Conservation (phyloP, 192 early-diverging fungal species). For the Helicostylum pulchrum region DNA sequence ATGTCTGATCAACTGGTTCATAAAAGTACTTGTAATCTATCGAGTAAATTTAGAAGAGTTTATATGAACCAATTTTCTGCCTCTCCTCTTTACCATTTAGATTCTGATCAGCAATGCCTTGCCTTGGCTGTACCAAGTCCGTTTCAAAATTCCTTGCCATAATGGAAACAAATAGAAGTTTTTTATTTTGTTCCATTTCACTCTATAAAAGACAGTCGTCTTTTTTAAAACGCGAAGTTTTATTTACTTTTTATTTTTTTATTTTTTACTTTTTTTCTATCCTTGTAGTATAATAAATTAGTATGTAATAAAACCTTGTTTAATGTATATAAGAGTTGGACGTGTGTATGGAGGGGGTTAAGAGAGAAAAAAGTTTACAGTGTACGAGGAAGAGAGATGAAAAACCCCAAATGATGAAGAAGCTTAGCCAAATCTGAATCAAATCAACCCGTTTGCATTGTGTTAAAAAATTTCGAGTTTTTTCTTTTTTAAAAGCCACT, state of each 20-base stretch:
- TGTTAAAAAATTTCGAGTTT: not conserved
- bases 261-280: slow-evolving; percentile 5
- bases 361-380: no score
- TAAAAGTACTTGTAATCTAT: slow-evolving; percentile 32
- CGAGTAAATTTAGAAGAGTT: slow-evolving; percentile 28
- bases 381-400: not conserved
- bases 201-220: no score
- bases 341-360: no score
- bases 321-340: no score
- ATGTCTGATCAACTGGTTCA: slow-evolving; percentile 28
- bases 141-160: no score
- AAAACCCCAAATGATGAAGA: not conserved
- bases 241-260: slow-evolving; percentile 1
- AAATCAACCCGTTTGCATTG: not conserved
- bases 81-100: not conserved
- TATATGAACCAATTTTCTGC: slow-evolving; percentile 37
- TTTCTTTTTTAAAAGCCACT: slow-evolving; percentile 1
- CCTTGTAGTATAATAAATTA: not conserved
- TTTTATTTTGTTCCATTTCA: no score
- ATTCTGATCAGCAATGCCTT: not conserved
- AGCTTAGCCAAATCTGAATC: slow-evolving; percentile 2
- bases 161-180: not conserved
- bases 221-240: not conserved
- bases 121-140: not conserved
- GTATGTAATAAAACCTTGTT: no score